A percentile compares a stretch with the other conserved stretches of the same genome.
phyloP scores from a whole-genome alignment of 176 grass and related monocot genomes.

The Oryza glaberrima region DNA sequence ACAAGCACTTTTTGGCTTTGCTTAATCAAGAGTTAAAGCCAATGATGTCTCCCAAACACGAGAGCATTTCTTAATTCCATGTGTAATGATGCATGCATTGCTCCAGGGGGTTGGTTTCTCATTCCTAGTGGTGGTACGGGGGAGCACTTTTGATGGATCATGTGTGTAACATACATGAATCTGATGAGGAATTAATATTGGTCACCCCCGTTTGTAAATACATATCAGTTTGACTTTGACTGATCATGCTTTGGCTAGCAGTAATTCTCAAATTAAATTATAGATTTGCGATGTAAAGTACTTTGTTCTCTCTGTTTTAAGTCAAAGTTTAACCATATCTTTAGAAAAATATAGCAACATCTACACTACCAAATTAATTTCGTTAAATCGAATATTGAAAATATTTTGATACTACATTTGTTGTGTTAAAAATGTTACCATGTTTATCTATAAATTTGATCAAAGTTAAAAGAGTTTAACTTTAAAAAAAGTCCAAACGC shows the following conservation, averaged over 20 bases:
- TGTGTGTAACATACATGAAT: background rate
- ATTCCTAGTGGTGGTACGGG: conserved; percentile 29
- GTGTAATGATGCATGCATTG: conserved; percentile 24
- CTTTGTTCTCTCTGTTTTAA: too few species aligned
- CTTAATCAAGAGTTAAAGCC: conserved; percentile 42
- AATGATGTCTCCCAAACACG: conserved; percentile 45
- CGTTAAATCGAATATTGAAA: too few species aligned
- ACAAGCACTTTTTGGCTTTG: conserved; percentile 44
- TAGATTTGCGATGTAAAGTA: background rate
- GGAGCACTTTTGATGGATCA: background rate
- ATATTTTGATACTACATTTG: too few species aligned
- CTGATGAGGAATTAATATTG: background rate
- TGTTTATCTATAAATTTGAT: too few species aligned
- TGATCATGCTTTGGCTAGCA: background rate
- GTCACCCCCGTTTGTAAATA: too few species aligned
- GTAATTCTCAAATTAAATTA: background rate
- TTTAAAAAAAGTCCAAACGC: too few species aligned
- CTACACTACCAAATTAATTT: too few species aligned
- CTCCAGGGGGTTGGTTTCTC: background rate
- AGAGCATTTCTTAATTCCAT: conserved; percentile 33
- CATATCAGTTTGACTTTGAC: background rate
- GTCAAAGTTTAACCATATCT: too few species aligned
- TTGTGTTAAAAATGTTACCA: too few species aligned
- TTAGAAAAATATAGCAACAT: too few species aligned
- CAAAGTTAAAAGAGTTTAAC: too few species aligned